Evolutionary conservation across 345 rosid species (phyloP).

Genomic region (Salix viminalis): DNA sequence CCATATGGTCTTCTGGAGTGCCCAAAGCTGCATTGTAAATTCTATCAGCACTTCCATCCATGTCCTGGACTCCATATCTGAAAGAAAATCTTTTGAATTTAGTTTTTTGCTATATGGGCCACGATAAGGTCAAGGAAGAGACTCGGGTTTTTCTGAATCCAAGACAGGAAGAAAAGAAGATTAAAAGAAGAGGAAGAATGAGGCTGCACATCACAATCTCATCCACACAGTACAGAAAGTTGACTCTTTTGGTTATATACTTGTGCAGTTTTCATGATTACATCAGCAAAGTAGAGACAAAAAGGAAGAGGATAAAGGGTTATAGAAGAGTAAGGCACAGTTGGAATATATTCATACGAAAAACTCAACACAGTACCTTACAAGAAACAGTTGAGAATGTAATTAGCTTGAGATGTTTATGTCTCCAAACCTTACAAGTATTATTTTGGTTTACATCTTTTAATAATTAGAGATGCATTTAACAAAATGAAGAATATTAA

Average conservation of each 20-base stretch:
- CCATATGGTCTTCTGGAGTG: slow-evolving; percentile 67
- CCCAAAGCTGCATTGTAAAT: slow-evolving; percentile 53
- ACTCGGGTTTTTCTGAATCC: too few species aligned
- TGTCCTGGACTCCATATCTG: slow-evolving; percentile 72
- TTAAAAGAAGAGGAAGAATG: background rate
- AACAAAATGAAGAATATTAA: background rate
- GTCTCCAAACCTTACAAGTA: background rate
- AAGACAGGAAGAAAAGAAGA: background rate
- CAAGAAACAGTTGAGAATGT: background rate
- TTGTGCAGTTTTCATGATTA: background rate
- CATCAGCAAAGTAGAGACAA: background rate
- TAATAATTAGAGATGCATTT: background rate
- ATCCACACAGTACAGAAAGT: background rate
- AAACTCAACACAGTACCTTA: background rate
- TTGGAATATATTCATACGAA: background rate
- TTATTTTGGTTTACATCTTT: background rate
- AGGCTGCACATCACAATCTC: slow-evolving; percentile 2
- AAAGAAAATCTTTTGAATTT: slow-evolving; percentile 8
- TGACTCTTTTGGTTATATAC: background rate
- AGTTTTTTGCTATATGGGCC: background rate
- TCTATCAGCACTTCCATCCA: slow-evolving; percentile 60
- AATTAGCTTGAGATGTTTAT: too few species aligned
- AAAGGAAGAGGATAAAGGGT: background rate
- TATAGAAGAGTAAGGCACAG: background rate
- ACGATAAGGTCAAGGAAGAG: background rate